Conservation (phyloP, 2,329 filamentous ascomycete genomes). For the Exophiala xenobiotica region DNA sequence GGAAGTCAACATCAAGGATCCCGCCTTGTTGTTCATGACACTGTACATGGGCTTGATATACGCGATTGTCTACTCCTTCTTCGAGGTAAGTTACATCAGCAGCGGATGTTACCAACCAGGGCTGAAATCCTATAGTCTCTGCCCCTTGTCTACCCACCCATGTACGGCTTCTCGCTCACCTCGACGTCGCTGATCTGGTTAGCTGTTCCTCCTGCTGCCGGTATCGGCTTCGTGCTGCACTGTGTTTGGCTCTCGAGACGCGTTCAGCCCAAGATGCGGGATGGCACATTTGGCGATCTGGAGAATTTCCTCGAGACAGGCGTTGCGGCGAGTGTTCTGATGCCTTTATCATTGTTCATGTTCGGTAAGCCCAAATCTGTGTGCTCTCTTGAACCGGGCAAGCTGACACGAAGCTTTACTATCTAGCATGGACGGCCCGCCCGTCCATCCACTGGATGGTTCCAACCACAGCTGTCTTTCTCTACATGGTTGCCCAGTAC, state of each 20-base stretch:
- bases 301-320: slow-evolving; percentile 5
- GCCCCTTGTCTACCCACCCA: slow-evolving; percentile 42
- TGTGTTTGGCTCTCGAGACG: slow-evolving; percentile 29
- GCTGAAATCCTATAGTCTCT: slow-evolving; percentile 31
- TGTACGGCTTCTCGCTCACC: slow-evolving; percentile 9
- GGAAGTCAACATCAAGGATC: slow-evolving; percentile 60
- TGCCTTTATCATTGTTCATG: slow-evolving; percentile 51
- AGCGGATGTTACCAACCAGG: slow-evolving; percentile 47
- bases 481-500: slow-evolving; percentile 35
- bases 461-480: slow-evolving; percentile 39
- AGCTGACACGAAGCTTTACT: background rate
- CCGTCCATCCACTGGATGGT: slow-evolving; percentile 41
- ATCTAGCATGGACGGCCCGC: slow-evolving; percentile 58
- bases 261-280: slow-evolving; percentile 1
- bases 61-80: slow-evolving; percentile 47
- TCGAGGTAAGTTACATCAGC: slow-evolving; percentile 46
- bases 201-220: slow-evolving; percentile 26
- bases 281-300: background rate
- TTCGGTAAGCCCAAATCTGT: slow-evolving; percentile 25
- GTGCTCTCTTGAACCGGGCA: background rate
- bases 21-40: slow-evolving; percentile 60
- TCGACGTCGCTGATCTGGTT: slow-evolving; percentile 30
- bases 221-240: slow-evolving; percentile 35
- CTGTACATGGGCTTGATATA: slow-evolving; percentile 61
- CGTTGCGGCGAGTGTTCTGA: slow-evolving; percentile 37